These are phyloP conservation scores for Stemphylium beticola DNA, from an alignment of 2,329 filamentous ascomycete genomes.

Conservation along the genomic window DNA sequence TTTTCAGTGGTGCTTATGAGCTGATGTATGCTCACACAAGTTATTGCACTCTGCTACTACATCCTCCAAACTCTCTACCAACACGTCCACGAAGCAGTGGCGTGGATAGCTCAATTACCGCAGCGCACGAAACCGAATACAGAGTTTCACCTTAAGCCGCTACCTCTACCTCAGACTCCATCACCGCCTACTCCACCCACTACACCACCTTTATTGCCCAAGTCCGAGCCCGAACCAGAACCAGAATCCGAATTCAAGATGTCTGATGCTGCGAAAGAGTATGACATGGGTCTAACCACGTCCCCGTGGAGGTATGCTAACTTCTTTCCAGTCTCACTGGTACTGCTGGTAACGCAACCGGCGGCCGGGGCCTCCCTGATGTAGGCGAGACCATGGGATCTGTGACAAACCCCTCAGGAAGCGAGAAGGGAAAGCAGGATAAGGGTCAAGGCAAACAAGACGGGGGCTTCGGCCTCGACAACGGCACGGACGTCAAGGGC, in stretches of 20 bases:
- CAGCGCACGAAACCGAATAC: constrained; percentile 17
- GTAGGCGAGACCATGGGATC: constrained; percentile 17
- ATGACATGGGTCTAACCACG: neutral
- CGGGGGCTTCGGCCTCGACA: constrained; percentile 28
- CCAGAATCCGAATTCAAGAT: constrained; percentile 7
- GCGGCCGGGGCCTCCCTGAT: constrained; percentile 13
- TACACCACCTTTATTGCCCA: constrained; percentile 5
- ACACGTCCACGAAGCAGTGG: constrained; percentile 14
- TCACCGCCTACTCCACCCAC: neutral
- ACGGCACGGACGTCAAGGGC: constrained; percentile 30
- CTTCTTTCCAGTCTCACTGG: neutral
- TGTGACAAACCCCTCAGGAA: constrained; percentile 2
- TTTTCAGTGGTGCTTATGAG: constrained; percentile 3
- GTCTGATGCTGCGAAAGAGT: constrained; percentile 18
- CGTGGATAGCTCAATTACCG: constrained; percentile 12
- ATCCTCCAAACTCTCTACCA: neutral
- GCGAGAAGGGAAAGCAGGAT: neutral
- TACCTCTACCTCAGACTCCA: constrained; percentile 4
- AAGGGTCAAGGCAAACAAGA: constrained; percentile 11
- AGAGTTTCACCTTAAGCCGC: constrained; percentile 1
- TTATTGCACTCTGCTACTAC: neutral
- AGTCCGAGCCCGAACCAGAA: neutral
- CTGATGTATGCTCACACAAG: neutral
- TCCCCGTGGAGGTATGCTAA: neutral
- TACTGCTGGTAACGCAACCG: constrained; percentile 13